These are phyloP conservation scores for Parathielavia hyrcaniae DNA, from an alignment of 495 filamentous ascomycete species.

Conservation along the genomic window DNA sequence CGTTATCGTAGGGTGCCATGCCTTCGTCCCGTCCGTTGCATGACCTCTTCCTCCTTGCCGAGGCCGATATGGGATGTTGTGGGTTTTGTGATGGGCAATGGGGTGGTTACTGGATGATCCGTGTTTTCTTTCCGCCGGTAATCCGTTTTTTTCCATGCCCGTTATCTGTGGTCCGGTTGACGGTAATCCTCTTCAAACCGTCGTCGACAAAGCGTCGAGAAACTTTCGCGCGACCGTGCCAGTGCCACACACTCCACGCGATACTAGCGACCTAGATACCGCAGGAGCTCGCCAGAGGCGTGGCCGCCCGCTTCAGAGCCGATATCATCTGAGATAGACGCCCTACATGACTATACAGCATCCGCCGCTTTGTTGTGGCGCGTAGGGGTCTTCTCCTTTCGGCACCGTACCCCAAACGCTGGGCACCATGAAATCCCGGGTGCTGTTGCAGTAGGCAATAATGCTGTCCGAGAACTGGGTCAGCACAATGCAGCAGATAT, in stretches of 20 bases:
- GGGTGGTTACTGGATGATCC: conserved; percentile 3
- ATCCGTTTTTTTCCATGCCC: conserved; percentile 4
- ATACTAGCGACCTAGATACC: conserved; percentile 2
- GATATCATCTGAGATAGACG: not conserved
- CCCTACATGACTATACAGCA: conserved; percentile 91
- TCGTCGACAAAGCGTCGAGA: not conserved
- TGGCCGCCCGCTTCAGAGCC: conserved; percentile 7
- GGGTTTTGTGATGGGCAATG: conserved; percentile 3
- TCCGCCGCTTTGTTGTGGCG: conserved; percentile 78
- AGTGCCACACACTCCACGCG: conserved; percentile 2
- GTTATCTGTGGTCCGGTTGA: conserved; percentile 3
- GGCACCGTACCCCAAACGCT: conserved; percentile 92
- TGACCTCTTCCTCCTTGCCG: conserved; percentile 7
- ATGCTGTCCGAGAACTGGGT: conserved; percentile 51
- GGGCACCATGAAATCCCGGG: conserved; percentile 98
- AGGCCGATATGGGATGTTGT: conserved; percentile 1
- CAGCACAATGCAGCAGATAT: not conserved
- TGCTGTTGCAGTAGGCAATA: conserved; percentile 92
- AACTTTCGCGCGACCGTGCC: not conserved
- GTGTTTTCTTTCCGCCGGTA: conserved; percentile 2
- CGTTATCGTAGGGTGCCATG: conserved; percentile 42
- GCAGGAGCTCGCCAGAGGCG: not conserved
- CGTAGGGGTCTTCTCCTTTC: conserved; percentile 92
- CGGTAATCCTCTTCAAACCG: not conserved
- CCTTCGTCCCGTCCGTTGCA: conserved; percentile 18